A percentile compares a stretch with the other conserved stretches of the same genome.
These are phyloP conservation scores for Metarhizium robertsii DNA, from an alignment of 2,329 filamentous ascomycete genomes.

Conservation along the genomic window DNA sequence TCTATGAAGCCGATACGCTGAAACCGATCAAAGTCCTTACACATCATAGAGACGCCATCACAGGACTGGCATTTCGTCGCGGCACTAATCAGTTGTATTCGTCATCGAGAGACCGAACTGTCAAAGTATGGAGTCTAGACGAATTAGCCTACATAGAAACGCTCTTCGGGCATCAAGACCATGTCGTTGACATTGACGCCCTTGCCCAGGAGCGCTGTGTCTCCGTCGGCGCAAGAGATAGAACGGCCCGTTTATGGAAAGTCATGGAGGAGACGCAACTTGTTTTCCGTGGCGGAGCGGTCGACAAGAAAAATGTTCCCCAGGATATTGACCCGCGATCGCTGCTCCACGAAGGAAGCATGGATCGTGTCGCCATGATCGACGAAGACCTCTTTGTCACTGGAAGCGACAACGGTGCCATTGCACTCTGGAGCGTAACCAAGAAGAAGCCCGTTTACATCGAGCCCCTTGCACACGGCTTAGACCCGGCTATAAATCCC, in stretches of 20 bases:
- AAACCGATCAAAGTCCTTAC: constrained; percentile 74
- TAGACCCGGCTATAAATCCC: constrained; percentile 61
- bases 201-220: constrained; percentile 82
- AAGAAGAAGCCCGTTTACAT: constrained; percentile 93
- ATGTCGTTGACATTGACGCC: constrained; percentile 75
- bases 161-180: constrained; percentile 90
- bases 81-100: constrained; percentile 91
- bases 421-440: constrained; percentile 79
- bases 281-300: constrained; percentile 80
- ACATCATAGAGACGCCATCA: constrained; percentile 86
- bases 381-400: constrained; percentile 87
- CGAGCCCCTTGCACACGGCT: constrained; percentile 71
- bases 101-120: constrained; percentile 79
- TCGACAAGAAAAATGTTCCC: constrained; percentile 43
- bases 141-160: constrained; percentile 93
- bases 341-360: constrained; percentile 66
- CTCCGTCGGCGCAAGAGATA: constrained; percentile 81
- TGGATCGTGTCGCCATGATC: constrained; percentile 86
- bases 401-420: constrained; percentile 79
- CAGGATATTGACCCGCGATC: constrained; percentile 38
- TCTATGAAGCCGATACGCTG: constrained; percentile 77
- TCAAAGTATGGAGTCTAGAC: constrained; percentile 91
- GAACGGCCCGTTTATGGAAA: constrained; percentile 91
- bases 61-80: constrained; percentile 73
- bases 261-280: constrained; percentile 92